phyloP scores from a whole-genome alignment of 2,329 filamentous ascomycete species.

The Phaeophleospora eucalypticola region DNA sequence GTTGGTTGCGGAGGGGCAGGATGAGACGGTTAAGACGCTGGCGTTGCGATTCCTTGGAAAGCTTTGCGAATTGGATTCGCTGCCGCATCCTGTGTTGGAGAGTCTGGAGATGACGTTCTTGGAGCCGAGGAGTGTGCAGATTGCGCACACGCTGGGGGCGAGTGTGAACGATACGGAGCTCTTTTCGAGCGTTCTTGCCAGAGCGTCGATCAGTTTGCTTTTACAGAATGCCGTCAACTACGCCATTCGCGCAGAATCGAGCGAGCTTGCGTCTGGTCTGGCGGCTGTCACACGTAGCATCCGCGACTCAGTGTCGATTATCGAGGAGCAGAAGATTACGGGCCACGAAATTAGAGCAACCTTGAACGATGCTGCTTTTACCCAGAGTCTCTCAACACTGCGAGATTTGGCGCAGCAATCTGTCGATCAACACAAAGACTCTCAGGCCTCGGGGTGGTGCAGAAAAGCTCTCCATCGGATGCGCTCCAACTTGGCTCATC shows the following conservation, averaged over 20 bases:
- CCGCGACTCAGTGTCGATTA: conserved; percentile 10
- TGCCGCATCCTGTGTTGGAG: conserved; percentile 23
- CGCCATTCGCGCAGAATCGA: conserved; percentile 12
- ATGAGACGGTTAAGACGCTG: conserved; percentile 20
- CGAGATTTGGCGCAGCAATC: conserved; percentile 1
- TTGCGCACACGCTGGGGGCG: conserved; percentile 16
- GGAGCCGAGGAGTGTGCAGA: conserved; percentile 11
- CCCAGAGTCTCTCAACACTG: conserved; percentile 8
- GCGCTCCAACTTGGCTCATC: conserved; percentile 18
- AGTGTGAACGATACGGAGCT: conserved; percentile 16
- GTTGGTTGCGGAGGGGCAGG: conserved; percentile 20
- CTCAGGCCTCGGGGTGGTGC: conserved; percentile 13
- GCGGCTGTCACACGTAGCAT: conserved; percentile 15
- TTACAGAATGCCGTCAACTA: conserved; percentile 16
- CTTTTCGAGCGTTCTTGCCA: conserved; percentile 17
- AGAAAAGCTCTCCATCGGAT: conserved; percentile 13
- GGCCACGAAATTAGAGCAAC: conserved; percentile 17
- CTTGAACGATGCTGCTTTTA: conserved; percentile 13
- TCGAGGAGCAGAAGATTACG: conserved; percentile 17
- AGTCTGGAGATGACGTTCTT: conserved; percentile 18
- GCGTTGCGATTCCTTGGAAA: conserved; percentile 25
- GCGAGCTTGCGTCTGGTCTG: conserved; percentile 12
- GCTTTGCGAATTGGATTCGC: conserved; percentile 21
- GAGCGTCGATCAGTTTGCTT: conserved; percentile 16
- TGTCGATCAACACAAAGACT: neutral